phyloP scores from a whole-genome alignment of 108 stramenopile genomes.

The Cyclostephanos tholiformis region DNA sequence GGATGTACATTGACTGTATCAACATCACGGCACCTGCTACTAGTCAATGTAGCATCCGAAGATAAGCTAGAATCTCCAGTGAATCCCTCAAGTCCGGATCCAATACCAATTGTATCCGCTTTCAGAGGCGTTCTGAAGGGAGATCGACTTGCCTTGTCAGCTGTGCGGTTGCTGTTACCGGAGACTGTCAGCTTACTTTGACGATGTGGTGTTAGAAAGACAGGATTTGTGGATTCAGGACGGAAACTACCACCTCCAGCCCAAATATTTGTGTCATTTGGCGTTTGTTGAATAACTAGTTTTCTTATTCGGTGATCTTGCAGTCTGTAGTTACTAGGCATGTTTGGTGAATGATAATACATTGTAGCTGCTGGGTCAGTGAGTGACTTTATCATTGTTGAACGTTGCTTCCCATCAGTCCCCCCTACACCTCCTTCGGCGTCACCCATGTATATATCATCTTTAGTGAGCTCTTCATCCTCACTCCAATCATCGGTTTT shows the following conservation, averaged over 20 bases:
- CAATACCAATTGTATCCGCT: constrained; percentile 17
- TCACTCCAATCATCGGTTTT: constrained; percentile 81
- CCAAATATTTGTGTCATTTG: constrained; percentile 8
- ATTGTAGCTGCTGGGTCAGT: constrained; percentile 37
- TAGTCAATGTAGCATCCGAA: neutral
- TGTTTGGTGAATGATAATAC: constrained; percentile 32
- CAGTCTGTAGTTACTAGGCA: constrained; percentile 24
- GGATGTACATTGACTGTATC: constrained; percentile 1
- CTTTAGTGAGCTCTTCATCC: constrained; percentile 55
- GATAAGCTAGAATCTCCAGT: neutral
- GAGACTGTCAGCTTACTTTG: constrained; percentile 14
- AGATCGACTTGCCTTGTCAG: constrained; percentile 6
- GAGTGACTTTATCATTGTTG: constrained; percentile 15
- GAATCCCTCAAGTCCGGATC: constrained; percentile 40
- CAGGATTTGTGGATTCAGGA: neutral
- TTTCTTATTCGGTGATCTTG: constrained; percentile 41
- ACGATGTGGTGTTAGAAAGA: constrained; percentile 32
- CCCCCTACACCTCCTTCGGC: constrained; percentile 13
- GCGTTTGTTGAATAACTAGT: constrained; percentile 17
- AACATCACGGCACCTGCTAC: neutral
- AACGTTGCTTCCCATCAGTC: constrained; percentile 29
- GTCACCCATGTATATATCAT: constrained; percentile 34
- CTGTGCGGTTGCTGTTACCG: constrained; percentile 5
- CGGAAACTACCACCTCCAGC: constrained; percentile 2
- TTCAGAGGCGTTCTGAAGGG: constrained; percentile 12